These are phyloP conservation scores for Botrytis fabae DNA, from an alignment of 2,329 filamentous ascomycete genomes.

Conservation along the genomic window DNA sequence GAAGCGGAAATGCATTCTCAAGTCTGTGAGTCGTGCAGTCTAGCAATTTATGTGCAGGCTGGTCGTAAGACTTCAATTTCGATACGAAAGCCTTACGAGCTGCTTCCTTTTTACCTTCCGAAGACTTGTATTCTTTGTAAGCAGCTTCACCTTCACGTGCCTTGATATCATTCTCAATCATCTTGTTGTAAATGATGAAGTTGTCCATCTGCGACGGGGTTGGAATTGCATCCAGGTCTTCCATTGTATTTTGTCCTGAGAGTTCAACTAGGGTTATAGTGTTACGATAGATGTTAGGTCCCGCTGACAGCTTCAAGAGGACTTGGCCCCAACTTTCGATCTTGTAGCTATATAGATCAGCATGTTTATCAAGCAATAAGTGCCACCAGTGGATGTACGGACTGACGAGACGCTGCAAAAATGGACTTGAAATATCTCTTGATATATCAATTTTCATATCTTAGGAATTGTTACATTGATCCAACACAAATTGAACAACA, in stretches of 20 bases:
- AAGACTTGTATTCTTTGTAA: conserved; percentile 32
- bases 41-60: conserved; percentile 1
- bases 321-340: conserved; percentile 49
- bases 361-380: background rate
- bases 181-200: conserved; percentile 52
- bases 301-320: conserved; percentile 42
- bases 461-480: too few species aligned
- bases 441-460: too few species aligned
- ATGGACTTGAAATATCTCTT: too few species aligned
- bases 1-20: conserved; percentile 19
- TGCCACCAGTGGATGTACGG: too few species aligned
- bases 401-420: too few species aligned
- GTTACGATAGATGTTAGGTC: conserved; percentile 47
- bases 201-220: conserved; percentile 58
- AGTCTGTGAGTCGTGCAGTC: conserved; percentile 13
- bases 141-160: conserved; percentile 44
- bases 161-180: conserved; percentile 44
- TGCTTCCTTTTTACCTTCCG: conserved; percentile 26
- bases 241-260: conserved; percentile 45
- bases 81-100: conserved; percentile 20
- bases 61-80: conserved; percentile 22
- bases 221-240: conserved; percentile 47
- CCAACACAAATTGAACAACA: too few species aligned
- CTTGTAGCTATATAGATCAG: conserved; percentile 42
- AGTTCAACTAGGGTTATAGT: conserved; percentile 50